Base-by-base conservation (phyloP, 371 early-diverging fungal species). In the Rhizopus microsporus region DNA sequence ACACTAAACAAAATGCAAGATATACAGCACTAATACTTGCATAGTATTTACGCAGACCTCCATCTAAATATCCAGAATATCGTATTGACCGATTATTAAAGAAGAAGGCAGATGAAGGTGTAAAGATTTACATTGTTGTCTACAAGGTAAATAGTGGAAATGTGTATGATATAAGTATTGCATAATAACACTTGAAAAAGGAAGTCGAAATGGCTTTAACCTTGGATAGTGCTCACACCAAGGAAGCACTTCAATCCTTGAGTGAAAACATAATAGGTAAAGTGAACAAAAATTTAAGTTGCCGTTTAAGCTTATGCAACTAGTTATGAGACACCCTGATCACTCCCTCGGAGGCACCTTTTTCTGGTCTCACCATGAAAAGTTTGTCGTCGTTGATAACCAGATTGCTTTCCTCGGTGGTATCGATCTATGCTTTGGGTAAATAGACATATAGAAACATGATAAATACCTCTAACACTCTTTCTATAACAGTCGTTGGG, bases 351-450 rank as follows among this genome's bases (percentile, higher is more conserved):
- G 85, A 33, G 86, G 86, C 16, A 88, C 86, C 4, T 82, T 88
- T 62, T 89, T 91, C 75, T 93, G 95, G 95, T 88, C 90, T 37
- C 78, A 78, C 39, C 82, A 81, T 49, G 78, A 81, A 34, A 78
- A 67, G 51, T 67, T 91, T 46, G 86, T 88, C 2, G 78, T 94
- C 1, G 77, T 96, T 5, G 96, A 96, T 73, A 79, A 86, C 58
- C 78, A 79, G 13, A 77, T 93, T 57, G 93, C 91, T n/a, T 96
- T 92, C 69, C 76, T 93, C 30, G 96, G 96, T 57, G 96, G 96
- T 3, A 80, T 96, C 35, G 96, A 96, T 67, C 70, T 94, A 56
- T 95, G 95, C 77, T 89, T 88, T 69, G 96, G 80, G 78, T 78
- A 68, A 63, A 29, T 45, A 12, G 15, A 39, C 4, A 50, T 10